Percentiles rank a stretch among this genome's conserved stretches.
Evolutionary conservation across 2,329 filamentous ascomycete genomes (phyloP).

Genomic region (Rhexocercosporidium sp.): DNA sequence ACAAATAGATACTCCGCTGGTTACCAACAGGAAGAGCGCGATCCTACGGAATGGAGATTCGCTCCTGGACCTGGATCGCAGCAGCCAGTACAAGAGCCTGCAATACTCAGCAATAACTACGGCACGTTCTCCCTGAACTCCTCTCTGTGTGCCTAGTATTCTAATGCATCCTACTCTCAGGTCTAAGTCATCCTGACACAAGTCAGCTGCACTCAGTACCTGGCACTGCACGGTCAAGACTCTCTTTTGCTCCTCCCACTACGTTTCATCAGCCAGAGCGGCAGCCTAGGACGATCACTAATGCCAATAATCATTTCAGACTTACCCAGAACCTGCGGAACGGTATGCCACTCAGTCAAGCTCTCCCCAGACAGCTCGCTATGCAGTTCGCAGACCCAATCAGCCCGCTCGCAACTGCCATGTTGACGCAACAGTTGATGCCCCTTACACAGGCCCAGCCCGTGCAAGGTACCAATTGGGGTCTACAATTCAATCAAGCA

Average conservation of each 20-base stretch:
- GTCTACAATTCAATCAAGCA: background rate
- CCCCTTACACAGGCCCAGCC: conserved; percentile 11
- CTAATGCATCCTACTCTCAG: background rate
- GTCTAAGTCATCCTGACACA: background rate
- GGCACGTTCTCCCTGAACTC: conserved; percentile 16
- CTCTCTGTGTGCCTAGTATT: background rate
- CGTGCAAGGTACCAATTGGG: background rate
- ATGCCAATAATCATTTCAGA: conserved; percentile 38
- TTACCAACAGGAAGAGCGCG: conserved; percentile 21
- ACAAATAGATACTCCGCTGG: conserved; percentile 13
- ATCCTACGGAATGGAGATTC: conserved; percentile 23
- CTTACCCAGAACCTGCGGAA: conserved; percentile 35
- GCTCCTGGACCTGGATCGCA: conserved; percentile 19
- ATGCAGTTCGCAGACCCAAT: conserved; percentile 26
- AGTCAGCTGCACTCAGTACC: background rate
- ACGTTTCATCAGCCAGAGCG: conserved; percentile 26
- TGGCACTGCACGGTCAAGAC: conserved; percentile 21
- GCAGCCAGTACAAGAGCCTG: conserved; percentile 16
- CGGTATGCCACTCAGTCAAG: conserved; percentile 25
- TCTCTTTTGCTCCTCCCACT: conserved; percentile 33
- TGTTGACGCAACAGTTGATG: conserved; percentile 32
- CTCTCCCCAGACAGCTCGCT: conserved; percentile 4
- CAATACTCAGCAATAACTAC: conserved; percentile 10
- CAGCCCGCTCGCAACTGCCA: conserved; percentile 33
- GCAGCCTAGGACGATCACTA: conserved; percentile 27